These are phyloP conservation scores for Boletus reticulatus DNA, from an alignment of 768 basidiomycete species.

Conservation along the genomic window DNA sequence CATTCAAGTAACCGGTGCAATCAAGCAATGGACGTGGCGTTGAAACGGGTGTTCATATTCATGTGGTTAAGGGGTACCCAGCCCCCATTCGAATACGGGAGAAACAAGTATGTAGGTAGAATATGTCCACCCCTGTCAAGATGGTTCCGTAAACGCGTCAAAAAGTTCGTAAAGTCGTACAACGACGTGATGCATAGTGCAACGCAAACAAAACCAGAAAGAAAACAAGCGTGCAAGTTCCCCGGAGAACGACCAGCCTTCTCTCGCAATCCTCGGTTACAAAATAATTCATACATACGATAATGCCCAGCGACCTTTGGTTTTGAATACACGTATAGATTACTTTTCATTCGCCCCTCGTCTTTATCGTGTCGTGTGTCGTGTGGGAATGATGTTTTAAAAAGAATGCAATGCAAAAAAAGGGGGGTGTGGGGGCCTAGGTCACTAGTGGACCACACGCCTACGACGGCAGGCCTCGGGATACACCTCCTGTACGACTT, in stretches of 20 bases:
- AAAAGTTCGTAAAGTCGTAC: too few relatives aligned
- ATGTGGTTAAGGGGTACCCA: not conserved
- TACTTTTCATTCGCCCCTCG: slow-evolving; percentile 12
- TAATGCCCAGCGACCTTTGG: slow-evolving; percentile 9
- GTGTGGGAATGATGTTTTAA: not conserved
- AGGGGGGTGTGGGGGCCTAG: too few relatives aligned
- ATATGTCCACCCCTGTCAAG: not conserved
- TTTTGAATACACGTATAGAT: not conserved
- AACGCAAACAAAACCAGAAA: not conserved
- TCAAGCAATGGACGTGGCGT: not conserved
- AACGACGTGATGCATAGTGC: not conserved
- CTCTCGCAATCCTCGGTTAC: slow-evolving; percentile 15
- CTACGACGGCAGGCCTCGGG: slow-evolving; percentile 25
- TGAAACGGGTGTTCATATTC: not conserved
- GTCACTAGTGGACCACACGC: slow-evolving; percentile 6
- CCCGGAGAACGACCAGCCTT: slow-evolving; percentile 16
- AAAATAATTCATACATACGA: slow-evolving; percentile 18
- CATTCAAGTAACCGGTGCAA: not conserved
- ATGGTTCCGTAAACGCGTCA: not conserved
- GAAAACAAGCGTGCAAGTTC: slow-evolving; percentile 3
- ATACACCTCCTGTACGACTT: slow-evolving; percentile 25
- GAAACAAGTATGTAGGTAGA: too few relatives aligned
- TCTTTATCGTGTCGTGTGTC: not conserved
- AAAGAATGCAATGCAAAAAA: not conserved
- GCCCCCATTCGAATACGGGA: not conserved